phyloP scores from a whole-genome alignment of 495 filamentous ascomycete species.

The Oleoguttula mirabilis region DNA sequence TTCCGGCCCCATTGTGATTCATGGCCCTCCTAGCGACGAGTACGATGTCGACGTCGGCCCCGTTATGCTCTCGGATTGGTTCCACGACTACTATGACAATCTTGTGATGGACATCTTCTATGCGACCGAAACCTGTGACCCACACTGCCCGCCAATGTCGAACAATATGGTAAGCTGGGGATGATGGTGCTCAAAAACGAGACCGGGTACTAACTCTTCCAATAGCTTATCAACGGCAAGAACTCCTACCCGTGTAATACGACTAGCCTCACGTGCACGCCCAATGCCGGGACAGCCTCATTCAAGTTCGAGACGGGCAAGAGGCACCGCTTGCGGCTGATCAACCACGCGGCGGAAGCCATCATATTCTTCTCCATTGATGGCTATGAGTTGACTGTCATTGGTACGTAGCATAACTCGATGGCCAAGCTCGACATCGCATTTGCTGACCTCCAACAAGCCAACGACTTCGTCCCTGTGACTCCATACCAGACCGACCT shows the following conservation, averaged over 20 bases:
- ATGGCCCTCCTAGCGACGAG: slow-evolving; percentile 25
- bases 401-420: too few relatives aligned
- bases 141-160: slow-evolving; percentile 9
- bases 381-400: slow-evolving; percentile 31
- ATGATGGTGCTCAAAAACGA: too few relatives aligned
- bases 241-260: slow-evolving; percentile 30
- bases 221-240: slow-evolving; percentile 27
- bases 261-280: slow-evolving; percentile 32
- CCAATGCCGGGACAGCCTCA: slow-evolving; percentile 5
- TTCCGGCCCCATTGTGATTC: slow-evolving; percentile 27
- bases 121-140: slow-evolving; percentile 9
- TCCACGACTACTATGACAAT: slow-evolving; percentile 19
- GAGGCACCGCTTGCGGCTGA: slow-evolving; percentile 25
- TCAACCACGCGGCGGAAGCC: slow-evolving; percentile 38
- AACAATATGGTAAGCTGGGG: slow-evolving; percentile 23
- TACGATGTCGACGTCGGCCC: slow-evolving; percentile 30
- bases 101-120: slow-evolving; percentile 22
- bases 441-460: too few relatives aligned
- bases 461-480: slow-evolving; percentile 35
- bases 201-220: too few relatives aligned
- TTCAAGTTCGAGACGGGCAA: slow-evolving; percentile 22
- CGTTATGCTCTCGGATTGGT: slow-evolving; percentile 26
- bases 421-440: too few relatives aligned
- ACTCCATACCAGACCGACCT: slow-evolving; percentile 28
- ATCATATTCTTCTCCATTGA: slow-evolving; percentile 36